Conservation (phyloP, 2,329 filamentous ascomycete species). For the Colletotrichum sidae region DNA sequence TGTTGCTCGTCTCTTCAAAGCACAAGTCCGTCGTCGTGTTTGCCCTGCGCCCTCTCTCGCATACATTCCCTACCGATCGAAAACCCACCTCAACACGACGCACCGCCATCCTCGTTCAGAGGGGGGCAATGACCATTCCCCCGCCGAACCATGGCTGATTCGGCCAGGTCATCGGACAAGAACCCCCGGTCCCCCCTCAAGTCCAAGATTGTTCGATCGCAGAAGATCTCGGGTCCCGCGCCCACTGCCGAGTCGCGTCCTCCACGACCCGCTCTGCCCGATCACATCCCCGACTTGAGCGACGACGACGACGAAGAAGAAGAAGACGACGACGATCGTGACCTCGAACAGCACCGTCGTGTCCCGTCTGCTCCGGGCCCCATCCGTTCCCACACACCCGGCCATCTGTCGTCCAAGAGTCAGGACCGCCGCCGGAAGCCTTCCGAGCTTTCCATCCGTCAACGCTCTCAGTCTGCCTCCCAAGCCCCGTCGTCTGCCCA, state of each 20-base stretch:
- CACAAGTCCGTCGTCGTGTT: background rate
- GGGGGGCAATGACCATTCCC: conserved; percentile 37
- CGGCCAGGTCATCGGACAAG: conserved; percentile 38
- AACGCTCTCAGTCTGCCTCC: conserved; percentile 64
- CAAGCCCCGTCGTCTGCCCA: conserved; percentile 40
- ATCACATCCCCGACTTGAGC: conserved; percentile 40
- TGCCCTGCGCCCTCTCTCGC: conserved; percentile 10
- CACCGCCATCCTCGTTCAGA: conserved; percentile 24
- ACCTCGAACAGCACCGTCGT: conserved; percentile 45
- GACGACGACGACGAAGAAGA: conserved; percentile 6
- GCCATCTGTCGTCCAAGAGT: conserved; percentile 70
- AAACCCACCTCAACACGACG: conserved; percentile 10
- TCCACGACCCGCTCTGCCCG: conserved; percentile 37
- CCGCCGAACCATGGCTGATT: conserved; percentile 39
- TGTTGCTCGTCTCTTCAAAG: background rate
- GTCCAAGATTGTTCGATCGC: conserved; percentile 62
- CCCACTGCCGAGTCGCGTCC: conserved; percentile 46
- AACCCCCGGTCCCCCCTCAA: conserved; percentile 42
- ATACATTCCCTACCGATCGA: conserved; percentile 14
- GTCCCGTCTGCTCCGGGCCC: conserved; percentile 41
- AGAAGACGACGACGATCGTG: conserved; percentile 16
- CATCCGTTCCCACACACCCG: conserved; percentile 70
- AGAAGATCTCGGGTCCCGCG: conserved; percentile 60
- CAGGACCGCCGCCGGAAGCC: conserved; percentile 62
- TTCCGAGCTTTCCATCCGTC: conserved; percentile 64